Evolutionary conservation across 2,329 filamentous ascomycete species (phyloP).

Genomic region (Elsinoe perseae): DNA sequence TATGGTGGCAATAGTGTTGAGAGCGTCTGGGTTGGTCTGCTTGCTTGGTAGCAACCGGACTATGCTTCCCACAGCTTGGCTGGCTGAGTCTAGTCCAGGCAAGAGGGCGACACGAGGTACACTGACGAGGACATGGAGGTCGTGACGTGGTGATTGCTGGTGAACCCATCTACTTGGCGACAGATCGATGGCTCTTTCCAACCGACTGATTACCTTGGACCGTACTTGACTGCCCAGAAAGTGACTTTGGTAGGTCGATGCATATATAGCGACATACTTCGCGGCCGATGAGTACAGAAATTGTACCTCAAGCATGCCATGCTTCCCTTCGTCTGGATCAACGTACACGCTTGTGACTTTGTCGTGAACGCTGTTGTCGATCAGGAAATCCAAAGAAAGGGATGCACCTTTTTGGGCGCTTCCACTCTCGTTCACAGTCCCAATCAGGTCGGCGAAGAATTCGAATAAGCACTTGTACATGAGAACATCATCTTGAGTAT

Average conservation of each 20-base stretch:
- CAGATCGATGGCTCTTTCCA: slow-evolving; percentile 40
- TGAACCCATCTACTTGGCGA: slow-evolving; percentile 45
- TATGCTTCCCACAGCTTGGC: slow-evolving; percentile 27
- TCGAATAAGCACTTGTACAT: slow-evolving; percentile 54
- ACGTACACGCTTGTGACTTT: slow-evolving; percentile 45
- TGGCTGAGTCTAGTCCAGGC: slow-evolving; percentile 27
- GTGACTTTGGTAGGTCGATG: slow-evolving; percentile 47
- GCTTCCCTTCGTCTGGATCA: slow-evolving; percentile 38
- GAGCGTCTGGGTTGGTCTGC: slow-evolving; percentile 45
- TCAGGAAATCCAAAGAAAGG: slow-evolving; percentile 46
- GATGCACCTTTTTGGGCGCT: slow-evolving; percentile 19
- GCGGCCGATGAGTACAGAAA: slow-evolving; percentile 50
- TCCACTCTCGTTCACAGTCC: slow-evolving; percentile 30
- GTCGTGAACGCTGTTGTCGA: slow-evolving; percentile 44
- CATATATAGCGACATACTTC: slow-evolving; percentile 51
- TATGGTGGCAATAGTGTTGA: slow-evolving; percentile 48
- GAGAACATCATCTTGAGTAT: slow-evolving; percentile 48
- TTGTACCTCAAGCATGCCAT: slow-evolving; percentile 45
- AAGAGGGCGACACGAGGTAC: slow-evolving; percentile 49
- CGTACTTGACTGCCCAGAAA: slow-evolving; percentile 42
- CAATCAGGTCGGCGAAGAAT: slow-evolving; percentile 50
- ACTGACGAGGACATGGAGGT: slow-evolving; percentile 50
- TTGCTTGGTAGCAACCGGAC: slow-evolving; percentile 46
- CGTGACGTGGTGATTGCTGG: slow-evolving; percentile 46
- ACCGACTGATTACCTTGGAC: slow-evolving; percentile 40